Conservation (phyloP, 169 alveolate species). For the Sarcocystis neurona region DNA sequence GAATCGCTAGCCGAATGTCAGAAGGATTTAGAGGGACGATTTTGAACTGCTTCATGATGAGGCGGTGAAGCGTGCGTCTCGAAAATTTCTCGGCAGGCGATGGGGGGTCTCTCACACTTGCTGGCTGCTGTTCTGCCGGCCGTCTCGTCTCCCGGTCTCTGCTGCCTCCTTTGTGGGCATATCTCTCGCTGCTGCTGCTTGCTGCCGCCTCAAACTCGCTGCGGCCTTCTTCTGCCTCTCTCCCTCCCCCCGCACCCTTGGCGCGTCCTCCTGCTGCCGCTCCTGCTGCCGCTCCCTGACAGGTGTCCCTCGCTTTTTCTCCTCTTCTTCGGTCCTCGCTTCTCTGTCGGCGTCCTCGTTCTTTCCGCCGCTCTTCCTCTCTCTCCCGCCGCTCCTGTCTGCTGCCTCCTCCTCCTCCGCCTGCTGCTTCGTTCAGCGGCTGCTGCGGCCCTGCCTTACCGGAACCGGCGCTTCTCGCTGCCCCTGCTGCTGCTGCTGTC, state of each 20-base stretch:
- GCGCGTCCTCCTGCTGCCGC: neutral
- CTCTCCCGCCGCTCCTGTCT: neutral
- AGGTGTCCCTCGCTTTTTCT: neutral
- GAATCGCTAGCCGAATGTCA: neutral
- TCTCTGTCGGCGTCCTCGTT: neutral
- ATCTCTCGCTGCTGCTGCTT: no score
- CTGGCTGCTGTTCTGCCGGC: no score
- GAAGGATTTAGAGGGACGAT: neutral
- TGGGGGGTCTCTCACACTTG: no score
- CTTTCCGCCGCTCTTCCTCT: neutral
- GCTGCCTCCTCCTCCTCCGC: neutral
- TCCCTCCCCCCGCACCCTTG: neutral
- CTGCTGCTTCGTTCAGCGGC: neutral
- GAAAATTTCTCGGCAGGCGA: constrained; percentile 16
- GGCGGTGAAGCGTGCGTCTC: constrained; percentile 8
- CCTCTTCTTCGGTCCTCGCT: neutral
- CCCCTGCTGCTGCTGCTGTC: neutral
- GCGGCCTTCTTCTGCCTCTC: neutral
- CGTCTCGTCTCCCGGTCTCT: no score
- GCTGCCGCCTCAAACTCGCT: neutral
- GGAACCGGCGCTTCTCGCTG: neutral
- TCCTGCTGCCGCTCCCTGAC: neutral
- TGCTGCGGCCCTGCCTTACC: neutral
- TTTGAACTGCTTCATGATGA: constrained; percentile 39
- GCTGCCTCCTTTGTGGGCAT: no score